A percentile compares a stretch with the other conserved stretches of the same genome.
These are phyloP conservation scores for Pythium aquatile DNA, from an alignment of 352 stramenopile species.

Conservation along the genomic window DNA sequence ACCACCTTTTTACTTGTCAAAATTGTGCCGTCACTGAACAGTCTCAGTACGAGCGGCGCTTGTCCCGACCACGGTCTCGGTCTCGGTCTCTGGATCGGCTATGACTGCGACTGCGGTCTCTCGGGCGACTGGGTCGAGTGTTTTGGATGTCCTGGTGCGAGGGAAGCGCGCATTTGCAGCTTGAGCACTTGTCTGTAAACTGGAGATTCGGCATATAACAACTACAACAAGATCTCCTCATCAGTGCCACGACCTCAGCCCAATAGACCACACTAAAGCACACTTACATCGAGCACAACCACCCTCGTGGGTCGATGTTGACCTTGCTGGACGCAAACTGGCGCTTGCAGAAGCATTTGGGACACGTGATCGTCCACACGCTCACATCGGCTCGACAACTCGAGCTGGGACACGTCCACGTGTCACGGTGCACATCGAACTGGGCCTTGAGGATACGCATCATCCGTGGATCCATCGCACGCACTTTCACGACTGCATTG, in stretches of 20 bases:
- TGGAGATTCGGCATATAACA: constrained; percentile 8
- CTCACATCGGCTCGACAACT: constrained; percentile 57
- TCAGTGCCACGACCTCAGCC: too few relatives aligned
- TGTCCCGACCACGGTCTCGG: not conserved
- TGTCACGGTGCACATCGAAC: constrained; percentile 30
- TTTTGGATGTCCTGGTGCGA: not conserved
- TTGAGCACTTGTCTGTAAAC: not conserved
- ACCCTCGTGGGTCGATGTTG: constrained; percentile 43
- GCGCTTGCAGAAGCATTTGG: constrained; percentile 44
- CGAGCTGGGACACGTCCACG: constrained; percentile 47
- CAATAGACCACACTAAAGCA: not conserved
- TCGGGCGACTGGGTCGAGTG: not conserved
- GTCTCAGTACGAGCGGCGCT: not conserved
- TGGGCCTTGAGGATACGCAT: constrained; percentile 16
- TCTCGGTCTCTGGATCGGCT: not conserved
- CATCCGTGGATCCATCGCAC: constrained; percentile 8
- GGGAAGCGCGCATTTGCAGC: not conserved
- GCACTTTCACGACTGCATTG: constrained; percentile 2
- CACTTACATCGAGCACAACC: constrained; percentile 72
- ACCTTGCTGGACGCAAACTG: constrained; percentile 51
- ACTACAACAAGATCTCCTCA: not conserved
- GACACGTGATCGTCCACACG: constrained; percentile 58
- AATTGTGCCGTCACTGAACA: not conserved
- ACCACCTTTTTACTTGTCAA: constrained; percentile 3
- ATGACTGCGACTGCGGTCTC: not conserved